Percentiles rank a stretch among this genome's conserved stretches.
phyloP scores from a whole-genome alignment of 2,329 filamentous ascomycete genomes.

The Ophiostoma novo-ulmi region DNA sequence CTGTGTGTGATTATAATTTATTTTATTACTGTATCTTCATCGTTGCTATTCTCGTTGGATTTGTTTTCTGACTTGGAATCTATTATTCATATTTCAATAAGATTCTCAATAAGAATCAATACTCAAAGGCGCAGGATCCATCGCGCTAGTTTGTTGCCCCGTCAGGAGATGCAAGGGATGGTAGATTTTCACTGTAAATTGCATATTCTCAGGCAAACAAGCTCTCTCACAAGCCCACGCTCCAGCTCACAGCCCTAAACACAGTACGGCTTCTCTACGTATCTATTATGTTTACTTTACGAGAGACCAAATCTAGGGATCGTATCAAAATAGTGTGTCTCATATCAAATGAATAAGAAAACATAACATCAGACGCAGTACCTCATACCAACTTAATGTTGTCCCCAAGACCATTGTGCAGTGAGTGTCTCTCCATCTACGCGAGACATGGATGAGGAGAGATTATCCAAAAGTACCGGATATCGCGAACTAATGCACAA shows the following conservation, averaged over 20 bases:
- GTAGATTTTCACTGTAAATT: not conserved
- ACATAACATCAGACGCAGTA: not conserved
- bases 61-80: not conserved
- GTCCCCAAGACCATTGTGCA: not conserved
- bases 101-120: not conserved
- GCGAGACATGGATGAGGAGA: not conserved
- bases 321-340: not conserved
- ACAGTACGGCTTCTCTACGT: no score
- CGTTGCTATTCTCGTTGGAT: not conserved
- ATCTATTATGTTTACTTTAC: not conserved
- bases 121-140: not conserved
- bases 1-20: no score
- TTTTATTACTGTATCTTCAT: not conserved
- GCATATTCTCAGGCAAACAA: not conserved
- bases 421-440: not conserved
- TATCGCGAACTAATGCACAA: slow-evolving; percentile 1
- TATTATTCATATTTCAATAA: not conserved
- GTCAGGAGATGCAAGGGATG: slow-evolving; percentile 4
- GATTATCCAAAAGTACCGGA: slow-evolving; percentile 11
- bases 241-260: not conserved
- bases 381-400: not conserved
- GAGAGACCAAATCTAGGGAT: not conserved
- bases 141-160: not conserved
- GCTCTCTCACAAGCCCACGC: not conserved
- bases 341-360: not conserved